Evolutionary conservation across 1,284 basidiomycete species (phyloP).

Genomic region (Inonotus hispidus): DNA sequence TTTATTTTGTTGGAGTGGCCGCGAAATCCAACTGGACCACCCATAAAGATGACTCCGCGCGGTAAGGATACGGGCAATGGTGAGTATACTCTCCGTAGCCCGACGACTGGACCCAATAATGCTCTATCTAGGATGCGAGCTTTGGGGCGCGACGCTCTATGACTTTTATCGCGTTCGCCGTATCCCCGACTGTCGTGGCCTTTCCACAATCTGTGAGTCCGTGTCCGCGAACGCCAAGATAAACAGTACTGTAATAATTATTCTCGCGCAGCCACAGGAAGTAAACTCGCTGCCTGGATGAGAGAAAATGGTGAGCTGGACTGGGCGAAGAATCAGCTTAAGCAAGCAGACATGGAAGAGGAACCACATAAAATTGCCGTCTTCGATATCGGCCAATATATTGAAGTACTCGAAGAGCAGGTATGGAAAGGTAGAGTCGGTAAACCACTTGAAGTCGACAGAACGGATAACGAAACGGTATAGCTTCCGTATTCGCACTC

Average conservation of each 20-base stretch:
- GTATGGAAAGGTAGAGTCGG: constrained; percentile 9
- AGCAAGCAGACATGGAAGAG: constrained; percentile 34
- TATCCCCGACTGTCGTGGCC: constrained; percentile 19
- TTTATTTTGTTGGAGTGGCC: constrained; percentile 32
- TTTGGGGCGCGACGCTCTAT: constrained; percentile 41
- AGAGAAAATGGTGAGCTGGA: constrained; percentile 31
- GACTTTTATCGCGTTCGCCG: constrained; percentile 36
- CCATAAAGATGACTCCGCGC: constrained; percentile 21
- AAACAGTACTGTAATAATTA: background rate
- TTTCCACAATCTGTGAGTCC: constrained; percentile 22
- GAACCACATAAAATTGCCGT: constrained; percentile 30
- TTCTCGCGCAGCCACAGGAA: constrained; percentile 29
- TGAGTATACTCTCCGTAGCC: background rate
- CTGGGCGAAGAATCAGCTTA: constrained; percentile 29
- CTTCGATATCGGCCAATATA: constrained; percentile 26
- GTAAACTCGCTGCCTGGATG: constrained; percentile 33
- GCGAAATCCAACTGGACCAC: constrained; percentile 29
- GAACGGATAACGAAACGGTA: background rate
- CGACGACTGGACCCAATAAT: constrained; percentile 24
- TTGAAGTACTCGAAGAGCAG: constrained; percentile 25
- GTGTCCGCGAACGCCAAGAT: no score
- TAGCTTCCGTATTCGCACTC: background rate
- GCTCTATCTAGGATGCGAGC: constrained; percentile 19
- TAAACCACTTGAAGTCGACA: constrained; percentile 10
- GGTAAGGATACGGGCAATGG: constrained; percentile 20